These are phyloP conservation scores for Colletotrichum endophyticum DNA, from an alignment of 2,329 filamentous ascomycete species.

Conservation along the genomic window DNA sequence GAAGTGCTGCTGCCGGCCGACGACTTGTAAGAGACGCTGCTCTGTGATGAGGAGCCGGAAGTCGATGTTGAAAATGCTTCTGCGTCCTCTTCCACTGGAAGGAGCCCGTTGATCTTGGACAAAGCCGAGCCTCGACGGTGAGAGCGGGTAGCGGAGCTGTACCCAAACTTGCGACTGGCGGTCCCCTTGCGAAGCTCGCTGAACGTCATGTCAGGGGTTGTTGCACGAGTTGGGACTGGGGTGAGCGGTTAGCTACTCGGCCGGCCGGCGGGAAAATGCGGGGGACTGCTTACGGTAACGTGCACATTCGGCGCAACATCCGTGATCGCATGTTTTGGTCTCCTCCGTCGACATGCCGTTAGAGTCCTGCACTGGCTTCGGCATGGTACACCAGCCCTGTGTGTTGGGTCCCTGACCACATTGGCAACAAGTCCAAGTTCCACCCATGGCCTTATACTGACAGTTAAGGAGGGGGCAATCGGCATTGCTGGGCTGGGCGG, in stretches of 20 bases:
- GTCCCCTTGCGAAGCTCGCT: slow-evolving; percentile 41
- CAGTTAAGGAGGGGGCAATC: slow-evolving; percentile 57
- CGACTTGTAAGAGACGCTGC: not conserved
- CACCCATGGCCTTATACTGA: slow-evolving; percentile 52
- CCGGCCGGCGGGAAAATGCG: not conserved
- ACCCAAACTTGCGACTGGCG: slow-evolving; percentile 39
- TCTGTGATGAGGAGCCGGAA: slow-evolving; percentile 21
- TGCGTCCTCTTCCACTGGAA: not conserved
- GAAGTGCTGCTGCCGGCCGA: not conserved
- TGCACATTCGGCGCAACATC: slow-evolving; percentile 55
- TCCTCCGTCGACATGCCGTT: slow-evolving; percentile 37
- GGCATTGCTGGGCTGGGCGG: slow-evolving; percentile 45
- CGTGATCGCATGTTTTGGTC: slow-evolving; percentile 53
- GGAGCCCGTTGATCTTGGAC: slow-evolving; percentile 7
- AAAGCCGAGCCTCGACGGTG: slow-evolving; percentile 31
- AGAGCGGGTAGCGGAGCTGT: slow-evolving; percentile 30
- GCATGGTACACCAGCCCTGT: slow-evolving; percentile 56
- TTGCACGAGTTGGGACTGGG: slow-evolving; percentile 34
- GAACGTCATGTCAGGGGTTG: slow-evolving; percentile 41
- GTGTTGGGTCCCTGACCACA: slow-evolving; percentile 57
- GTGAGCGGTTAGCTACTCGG: not conserved
- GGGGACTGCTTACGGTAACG: slow-evolving; percentile 40
- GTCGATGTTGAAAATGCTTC: not conserved
- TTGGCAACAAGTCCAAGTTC: slow-evolving; percentile 59
- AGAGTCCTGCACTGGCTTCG: slow-evolving; percentile 33